A percentile compares a stretch with the other conserved stretches of the same genome.
Conservation (phyloP, 176 grass and related monocot genomes). For the Oryza nivara region DNA sequence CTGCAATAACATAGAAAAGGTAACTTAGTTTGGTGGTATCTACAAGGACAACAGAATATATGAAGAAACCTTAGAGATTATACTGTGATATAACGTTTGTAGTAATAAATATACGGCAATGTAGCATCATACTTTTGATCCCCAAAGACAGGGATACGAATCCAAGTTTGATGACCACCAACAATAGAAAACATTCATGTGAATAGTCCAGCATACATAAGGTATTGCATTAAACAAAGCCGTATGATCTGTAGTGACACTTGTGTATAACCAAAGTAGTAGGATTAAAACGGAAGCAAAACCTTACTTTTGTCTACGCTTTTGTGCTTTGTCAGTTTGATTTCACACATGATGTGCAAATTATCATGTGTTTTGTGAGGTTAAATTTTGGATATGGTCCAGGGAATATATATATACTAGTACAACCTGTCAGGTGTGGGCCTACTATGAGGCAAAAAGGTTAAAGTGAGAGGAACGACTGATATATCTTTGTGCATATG, state of each 20-base stretch:
- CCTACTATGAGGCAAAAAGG: conserved; percentile 20
- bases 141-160: conserved; percentile 39
- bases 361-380: conserved; percentile 32
- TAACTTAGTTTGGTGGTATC: conserved; percentile 13
- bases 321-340: conserved; percentile 35
- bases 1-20: background rate
- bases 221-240: conserved; percentile 12
- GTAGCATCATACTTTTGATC: conserved; percentile 33
- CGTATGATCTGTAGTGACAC: conserved; percentile 23
- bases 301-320: conserved; percentile 25
- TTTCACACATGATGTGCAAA: conserved; percentile 36
- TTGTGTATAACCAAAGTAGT: conserved; percentile 44
- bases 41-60: background rate
- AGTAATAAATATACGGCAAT: background rate
- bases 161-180: conserved; percentile 24
- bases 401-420: background rate
- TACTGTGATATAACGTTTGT: conserved; percentile 14
- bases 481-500: conserved; percentile 10
- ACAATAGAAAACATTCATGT: conserved; percentile 9
- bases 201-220: background rate
- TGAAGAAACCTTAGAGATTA: conserved; percentile 8
- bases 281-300: conserved; percentile 49
- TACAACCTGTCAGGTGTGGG: conserved; percentile 8
- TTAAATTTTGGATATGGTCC: conserved; percentile 21
- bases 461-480: background rate